These are phyloP conservation scores for Neurospora sp. DNA, from an alignment of 495 filamentous ascomycete genomes.

Conservation along the genomic window DNA sequence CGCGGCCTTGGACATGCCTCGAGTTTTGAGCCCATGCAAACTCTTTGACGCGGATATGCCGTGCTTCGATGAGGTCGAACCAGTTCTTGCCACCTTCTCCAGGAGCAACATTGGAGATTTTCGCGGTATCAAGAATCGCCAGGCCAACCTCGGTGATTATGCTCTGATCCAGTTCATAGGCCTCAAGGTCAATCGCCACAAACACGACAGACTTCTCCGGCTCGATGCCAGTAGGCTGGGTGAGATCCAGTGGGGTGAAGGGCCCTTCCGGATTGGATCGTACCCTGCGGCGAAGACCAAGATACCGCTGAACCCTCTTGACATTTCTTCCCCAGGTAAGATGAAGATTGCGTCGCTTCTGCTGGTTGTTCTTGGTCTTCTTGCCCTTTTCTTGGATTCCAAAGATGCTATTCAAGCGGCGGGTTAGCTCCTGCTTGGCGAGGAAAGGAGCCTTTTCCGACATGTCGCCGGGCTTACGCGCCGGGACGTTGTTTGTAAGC, in stretches of 20 bases:
- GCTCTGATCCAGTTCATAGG: constrained; percentile 53
- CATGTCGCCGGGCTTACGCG: constrained; percentile 9
- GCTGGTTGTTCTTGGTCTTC: constrained; percentile 33
- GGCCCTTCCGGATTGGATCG: not conserved
- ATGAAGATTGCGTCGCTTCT: constrained; percentile 35
- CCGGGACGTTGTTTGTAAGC: constrained; percentile 21
- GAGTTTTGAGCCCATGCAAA: constrained; percentile 51
- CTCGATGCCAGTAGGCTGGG: constrained; percentile 29
- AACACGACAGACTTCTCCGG: constrained; percentile 49
- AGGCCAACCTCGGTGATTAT: constrained; percentile 80
- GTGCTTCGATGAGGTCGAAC: constrained; percentile 51
- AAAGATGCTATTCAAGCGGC: constrained; percentile 2
- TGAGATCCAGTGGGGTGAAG: constrained; percentile 7
- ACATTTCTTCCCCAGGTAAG: constrained; percentile 37
- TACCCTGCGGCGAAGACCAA: constrained; percentile 44
- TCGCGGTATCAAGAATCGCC: constrained; percentile 64
- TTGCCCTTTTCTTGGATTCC: constrained; percentile 8
- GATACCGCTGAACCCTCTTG: constrained; percentile 56
- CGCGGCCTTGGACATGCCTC: constrained; percentile 56
- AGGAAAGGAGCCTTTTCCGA: constrained; percentile 4
- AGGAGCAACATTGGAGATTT: constrained; percentile 43
- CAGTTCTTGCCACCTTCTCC: constrained; percentile 51
- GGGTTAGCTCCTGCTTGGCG: constrained; percentile 8
- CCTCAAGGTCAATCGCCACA: constrained; percentile 72
- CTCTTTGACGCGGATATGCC: constrained; percentile 71